Evolutionary conservation across 1,284 basidiomycete genomes (phyloP), one percentile per base, ranked within the genome.

Genomic region (Heterobasidion occidentale): DNA sequence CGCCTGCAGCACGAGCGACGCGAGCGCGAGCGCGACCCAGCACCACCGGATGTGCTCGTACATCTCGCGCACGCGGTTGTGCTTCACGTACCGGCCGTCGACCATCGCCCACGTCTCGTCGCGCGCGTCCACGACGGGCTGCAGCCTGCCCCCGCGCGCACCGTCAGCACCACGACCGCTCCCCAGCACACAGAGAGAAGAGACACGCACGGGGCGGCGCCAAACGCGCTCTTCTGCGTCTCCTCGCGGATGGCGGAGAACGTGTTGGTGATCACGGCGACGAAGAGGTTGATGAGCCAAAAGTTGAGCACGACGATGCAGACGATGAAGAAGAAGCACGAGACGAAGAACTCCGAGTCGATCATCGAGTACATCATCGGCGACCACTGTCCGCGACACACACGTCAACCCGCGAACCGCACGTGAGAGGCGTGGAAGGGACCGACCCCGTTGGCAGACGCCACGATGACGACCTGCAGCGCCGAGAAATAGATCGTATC

Each of bases 241-340:
- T 92, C 86, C 7, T 86, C 81, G 19, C 93, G 80, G 60, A 98
- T 96, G 14, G 90, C 91, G 27, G 86, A 87, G 70, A 99, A 99
- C 0, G 92, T 94, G 69, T 94, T 93, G 47, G 94, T 94, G 63
- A 98, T 97, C 47, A 98, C 95, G 35, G 95, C 96, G 58, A 98
- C 93, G 68, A 98, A 92, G 58, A 97, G 72, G 68, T 97, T 96
- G 76, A 96, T 89, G 56, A 98, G 76, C 92, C 93, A 96, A 67
- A 95, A 92, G 70, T 96, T 95, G 62, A 96, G 78, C 9, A 96
- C 80, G 60, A 96, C 74, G 59, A 94, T 75, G 57, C 86, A 88
- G 55, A 88, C 72, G 62, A 98, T 88, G 74, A 94, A 98, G 74
- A 94, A 98, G 60, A 94, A 74, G 63, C 83, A 89, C 0, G 94